phyloP scores from a whole-genome alignment of 2,329 filamentous ascomycete genomes.

The Trichoderma sp. region DNA sequence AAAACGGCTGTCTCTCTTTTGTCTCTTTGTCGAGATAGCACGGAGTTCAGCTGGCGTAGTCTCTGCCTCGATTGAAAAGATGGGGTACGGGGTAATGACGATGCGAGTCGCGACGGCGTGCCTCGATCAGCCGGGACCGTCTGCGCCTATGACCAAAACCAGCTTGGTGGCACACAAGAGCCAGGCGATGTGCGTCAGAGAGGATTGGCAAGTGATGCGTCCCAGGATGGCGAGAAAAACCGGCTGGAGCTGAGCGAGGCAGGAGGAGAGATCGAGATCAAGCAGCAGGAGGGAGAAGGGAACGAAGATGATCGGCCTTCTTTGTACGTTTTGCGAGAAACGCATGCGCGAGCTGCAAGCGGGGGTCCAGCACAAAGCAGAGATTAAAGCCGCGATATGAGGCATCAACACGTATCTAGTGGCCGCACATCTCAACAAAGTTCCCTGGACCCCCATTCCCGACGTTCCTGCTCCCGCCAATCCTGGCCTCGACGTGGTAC shows the following conservation, averaged over 20 bases:
- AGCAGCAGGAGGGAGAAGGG: neutral
- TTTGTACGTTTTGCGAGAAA: constrained; percentile 4
- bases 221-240: neutral
- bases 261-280: neutral
- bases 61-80: neutral
- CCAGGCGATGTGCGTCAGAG: neutral
- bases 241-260: constrained; percentile 3
- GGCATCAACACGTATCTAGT: constrained; percentile 13
- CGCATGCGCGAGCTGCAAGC: neutral
- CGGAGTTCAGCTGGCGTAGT: neutral
- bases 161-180: neutral
- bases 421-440: constrained; percentile 13
- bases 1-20: neutral
- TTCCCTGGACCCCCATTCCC: constrained; percentile 19
- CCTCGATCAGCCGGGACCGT: neutral
- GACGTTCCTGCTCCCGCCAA: constrained; percentile 8
- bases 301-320: constrained; percentile 2
- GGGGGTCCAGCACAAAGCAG: neutral
- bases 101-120: constrained; percentile 9
- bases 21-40: neutral
- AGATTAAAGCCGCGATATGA: constrained; percentile 11
- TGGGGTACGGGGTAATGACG: constrained; percentile 19
- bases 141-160: neutral
- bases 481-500: constrained; percentile 1
- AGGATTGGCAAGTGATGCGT: neutral